Percentiles rank a stretch among this genome's conserved stretches.
These are phyloP conservation scores for Annulohypoxylon nitens DNA, from an alignment of 495 filamentous ascomycete genomes.

Conservation along the genomic window DNA sequence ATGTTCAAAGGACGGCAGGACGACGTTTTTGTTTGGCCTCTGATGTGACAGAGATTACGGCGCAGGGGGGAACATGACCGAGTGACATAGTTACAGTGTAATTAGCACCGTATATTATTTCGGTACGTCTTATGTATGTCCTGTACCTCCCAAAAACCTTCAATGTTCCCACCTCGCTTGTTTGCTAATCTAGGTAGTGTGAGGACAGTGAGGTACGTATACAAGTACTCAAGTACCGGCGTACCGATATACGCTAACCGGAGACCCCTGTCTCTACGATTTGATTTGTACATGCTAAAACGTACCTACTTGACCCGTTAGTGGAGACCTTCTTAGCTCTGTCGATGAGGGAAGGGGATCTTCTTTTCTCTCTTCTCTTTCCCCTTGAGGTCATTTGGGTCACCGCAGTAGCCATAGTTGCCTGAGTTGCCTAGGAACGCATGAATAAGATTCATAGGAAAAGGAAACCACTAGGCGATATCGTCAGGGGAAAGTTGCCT, in stretches of 20 bases:
- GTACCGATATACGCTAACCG: neutral
- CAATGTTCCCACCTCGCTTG: conserved; percentile 3
- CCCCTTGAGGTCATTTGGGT: conserved; percentile 17
- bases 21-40: conserved; percentile 40
- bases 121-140: conserved; percentile 2
- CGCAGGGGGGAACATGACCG: conserved; percentile 33
- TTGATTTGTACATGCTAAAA: neutral
- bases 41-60: conserved; percentile 48
- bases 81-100: conserved; percentile 46
- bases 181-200: neutral
- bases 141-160: neutral
- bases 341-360: conserved; percentile 1
- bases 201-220: neutral
- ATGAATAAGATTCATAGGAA: neutral
- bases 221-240: neutral
- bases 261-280: neutral
- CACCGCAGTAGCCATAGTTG: neutral
- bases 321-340: conserved; percentile 13
- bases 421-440: neutral
- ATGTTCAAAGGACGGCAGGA: conserved; percentile 44
- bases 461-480: neutral
- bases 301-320: neutral
- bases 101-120: conserved; percentile 27
- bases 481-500: neutral
- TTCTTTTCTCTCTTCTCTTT: neutral